Conservation (phyloP, 2,329 filamentous ascomycete genomes). For the Fusarium verticillioides region DNA sequence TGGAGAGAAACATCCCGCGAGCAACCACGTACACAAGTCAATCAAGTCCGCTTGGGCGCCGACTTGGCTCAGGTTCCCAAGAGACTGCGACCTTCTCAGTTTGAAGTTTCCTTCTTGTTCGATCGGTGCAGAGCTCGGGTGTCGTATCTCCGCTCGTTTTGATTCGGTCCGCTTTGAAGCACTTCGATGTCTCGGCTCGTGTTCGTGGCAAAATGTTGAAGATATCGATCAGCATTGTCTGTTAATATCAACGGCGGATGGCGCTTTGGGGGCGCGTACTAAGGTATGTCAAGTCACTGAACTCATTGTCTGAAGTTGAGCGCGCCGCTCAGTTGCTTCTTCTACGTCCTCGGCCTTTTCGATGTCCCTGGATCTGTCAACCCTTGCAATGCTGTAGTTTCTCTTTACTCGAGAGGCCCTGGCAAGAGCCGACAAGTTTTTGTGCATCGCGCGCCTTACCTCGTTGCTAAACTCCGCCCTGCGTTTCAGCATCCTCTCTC, state of each 20-base stretch:
- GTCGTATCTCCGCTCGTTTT: not conserved
- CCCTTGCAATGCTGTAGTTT: rapidly evolving
- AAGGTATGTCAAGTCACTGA: rapidly evolving
- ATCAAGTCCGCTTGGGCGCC: not conserved
- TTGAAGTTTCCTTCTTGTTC: rapidly evolving
- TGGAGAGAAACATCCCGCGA: too few relatives aligned
- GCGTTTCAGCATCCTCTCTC: not conserved
- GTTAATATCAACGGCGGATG: rapidly evolving
- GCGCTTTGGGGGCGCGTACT: rapidly evolving
- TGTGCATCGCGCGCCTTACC: not conserved
- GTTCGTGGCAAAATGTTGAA: rapidly evolving
- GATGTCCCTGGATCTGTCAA: not conserved
- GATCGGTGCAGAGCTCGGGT: not conserved
- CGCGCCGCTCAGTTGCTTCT: not conserved
- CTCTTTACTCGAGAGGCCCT: rapidly evolving
- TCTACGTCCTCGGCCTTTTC: not conserved
- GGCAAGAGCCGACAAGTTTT: not conserved
- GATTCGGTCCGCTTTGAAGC: not conserved
- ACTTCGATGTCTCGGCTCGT: not conserved
- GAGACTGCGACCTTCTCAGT: not conserved
- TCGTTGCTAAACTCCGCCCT: too few relatives aligned
- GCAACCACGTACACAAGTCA: rapidly evolving
- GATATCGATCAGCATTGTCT: rapidly evolving
- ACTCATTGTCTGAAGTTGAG: not conserved
- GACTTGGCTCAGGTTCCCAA: rapidly evolving